Evolutionary conservation across 208 protist species (phyloP).

Genomic region (Leishmania turanica): DNA sequence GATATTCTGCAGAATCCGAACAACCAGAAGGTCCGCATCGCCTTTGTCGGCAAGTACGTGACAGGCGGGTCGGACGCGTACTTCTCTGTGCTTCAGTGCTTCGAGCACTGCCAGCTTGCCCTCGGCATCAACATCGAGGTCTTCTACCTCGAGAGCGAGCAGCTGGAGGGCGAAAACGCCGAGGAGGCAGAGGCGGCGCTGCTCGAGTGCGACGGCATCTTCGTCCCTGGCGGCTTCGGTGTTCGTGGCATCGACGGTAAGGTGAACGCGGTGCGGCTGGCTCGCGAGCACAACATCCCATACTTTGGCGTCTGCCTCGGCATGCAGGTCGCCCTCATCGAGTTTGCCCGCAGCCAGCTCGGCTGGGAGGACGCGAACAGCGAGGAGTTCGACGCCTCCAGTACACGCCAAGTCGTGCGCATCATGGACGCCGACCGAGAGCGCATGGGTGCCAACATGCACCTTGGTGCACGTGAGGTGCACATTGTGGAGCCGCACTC

Average conservation of each 20-base stretch:
- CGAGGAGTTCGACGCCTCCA: conserved; percentile 93
- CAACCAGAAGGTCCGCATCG: conserved; percentile 92
- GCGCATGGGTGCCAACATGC: conserved; percentile 99
- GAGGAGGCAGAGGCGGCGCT: conserved; percentile 71
- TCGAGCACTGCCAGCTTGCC: conserved; percentile 95
- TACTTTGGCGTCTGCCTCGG: conserved; percentile 99
- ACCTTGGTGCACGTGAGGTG: conserved; percentile 95
- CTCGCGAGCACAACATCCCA: conserved; percentile 95
- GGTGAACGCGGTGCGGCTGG: conserved; percentile 94
- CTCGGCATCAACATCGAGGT: conserved; percentile 94
- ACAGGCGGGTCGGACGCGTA: conserved; percentile 96
- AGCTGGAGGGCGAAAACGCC: conserved; percentile 69
- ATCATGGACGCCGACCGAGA: conserved; percentile 97
- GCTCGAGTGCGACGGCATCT: conserved; percentile 94
- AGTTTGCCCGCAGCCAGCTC: conserved; percentile 95
- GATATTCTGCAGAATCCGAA: conserved; percentile 74
- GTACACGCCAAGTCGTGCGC: conserved; percentile 93
- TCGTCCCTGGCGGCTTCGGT: conserved; percentile 99
- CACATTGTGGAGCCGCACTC: conserved; percentile 71
- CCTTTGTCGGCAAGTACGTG: conserved; percentile 99
- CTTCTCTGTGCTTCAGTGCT: conserved; percentile 97
- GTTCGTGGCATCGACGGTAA: conserved; percentile 97
- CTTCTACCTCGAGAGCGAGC: conserved; percentile 94
- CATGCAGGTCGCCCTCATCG: conserved; percentile 97
- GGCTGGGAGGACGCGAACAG: conserved; percentile 93